Percentiles rank a stretch among this genome's conserved stretches.
Evolutionary conservation across 2,329 filamentous ascomycete species (phyloP).

Genomic region (Fusarium papillatum): DNA sequence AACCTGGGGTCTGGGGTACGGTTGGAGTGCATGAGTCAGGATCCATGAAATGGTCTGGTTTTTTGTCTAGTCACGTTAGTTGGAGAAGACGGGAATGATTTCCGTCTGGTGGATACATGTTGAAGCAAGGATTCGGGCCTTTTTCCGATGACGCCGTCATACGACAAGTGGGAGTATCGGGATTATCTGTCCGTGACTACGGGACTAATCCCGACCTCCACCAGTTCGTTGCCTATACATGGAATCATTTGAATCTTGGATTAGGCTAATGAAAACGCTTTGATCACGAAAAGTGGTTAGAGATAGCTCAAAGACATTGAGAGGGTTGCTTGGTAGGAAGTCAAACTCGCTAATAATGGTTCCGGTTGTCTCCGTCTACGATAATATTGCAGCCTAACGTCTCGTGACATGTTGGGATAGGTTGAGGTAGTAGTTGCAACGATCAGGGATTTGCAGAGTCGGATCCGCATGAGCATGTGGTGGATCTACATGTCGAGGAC

Average conservation of each 20-base stretch:
- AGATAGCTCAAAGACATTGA: no score
- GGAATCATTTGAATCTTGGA: background rate
- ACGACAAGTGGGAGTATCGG: background rate
- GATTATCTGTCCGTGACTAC: background rate
- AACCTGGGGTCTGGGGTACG: conserved; percentile 3
- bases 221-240: background rate
- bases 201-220: background rate
- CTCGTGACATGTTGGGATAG: background rate
- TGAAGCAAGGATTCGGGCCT: background rate
- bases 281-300: no score
- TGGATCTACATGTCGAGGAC: background rate
- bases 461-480: background rate
- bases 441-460: background rate
- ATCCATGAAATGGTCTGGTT: background rate
- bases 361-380: no score
- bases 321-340: no score
- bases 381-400: background rate
- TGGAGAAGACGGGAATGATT: background rate
- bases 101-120: background rate
- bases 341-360: no score
- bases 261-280: no score
- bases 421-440: background rate
- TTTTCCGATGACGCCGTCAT: background rate
- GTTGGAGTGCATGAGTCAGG: background rate
- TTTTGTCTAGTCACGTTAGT: conserved; percentile 3